Evolutionary conservation across 2,329 filamentous ascomycete genomes (phyloP), one percentile per base, ranked within the genome.

Genomic region (Colletotrichum sp.): DNA sequence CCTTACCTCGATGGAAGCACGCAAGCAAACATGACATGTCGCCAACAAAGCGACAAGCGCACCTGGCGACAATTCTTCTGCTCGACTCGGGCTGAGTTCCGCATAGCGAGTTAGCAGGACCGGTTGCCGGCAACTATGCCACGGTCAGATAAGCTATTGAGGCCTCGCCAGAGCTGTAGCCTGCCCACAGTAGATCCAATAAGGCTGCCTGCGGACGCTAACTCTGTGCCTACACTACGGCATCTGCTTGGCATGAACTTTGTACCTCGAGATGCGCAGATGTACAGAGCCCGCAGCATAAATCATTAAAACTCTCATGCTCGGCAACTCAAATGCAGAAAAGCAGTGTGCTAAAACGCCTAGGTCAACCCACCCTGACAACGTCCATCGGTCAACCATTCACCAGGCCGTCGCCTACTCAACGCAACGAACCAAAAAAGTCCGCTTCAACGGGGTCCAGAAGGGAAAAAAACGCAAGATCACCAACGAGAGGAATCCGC

Each of bases 401-500:
- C 15, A 27, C 30, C 16, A 43, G 27, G 43, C 18, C 64, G 56
- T 68, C n/a, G 30, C 32, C 25, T 58, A 25, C 48, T 73, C 70
- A 34, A 72, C 32, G 32, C 56, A 60, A 52, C 56, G 39, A 36
- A 58, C 22, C 10, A 32, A 28, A 72, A 58, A 55, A 39, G 15
- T n/a, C 13, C 28, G 16, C 34, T 27, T 36, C 12, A 30, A 39
- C 34, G 36, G 70, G 39, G 62, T 34, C 43, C 43, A 48, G 43
- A 48, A 12, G 18, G 12, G 34, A n/a, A 25, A 75, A 72, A 66
- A 65, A 67, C 8, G 34, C 62, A 48, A 43, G 32, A 64, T 68
- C 70, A 67, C 73, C 69, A 73, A 68, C 70, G 58, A 68, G 43
- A 34, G 30, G 64, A 73, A 48, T 48, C 52, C 68, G 64, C 64